Conservation (phyloP, 306 rosid genomes). For the Gastrolobium villosum region DNA sequence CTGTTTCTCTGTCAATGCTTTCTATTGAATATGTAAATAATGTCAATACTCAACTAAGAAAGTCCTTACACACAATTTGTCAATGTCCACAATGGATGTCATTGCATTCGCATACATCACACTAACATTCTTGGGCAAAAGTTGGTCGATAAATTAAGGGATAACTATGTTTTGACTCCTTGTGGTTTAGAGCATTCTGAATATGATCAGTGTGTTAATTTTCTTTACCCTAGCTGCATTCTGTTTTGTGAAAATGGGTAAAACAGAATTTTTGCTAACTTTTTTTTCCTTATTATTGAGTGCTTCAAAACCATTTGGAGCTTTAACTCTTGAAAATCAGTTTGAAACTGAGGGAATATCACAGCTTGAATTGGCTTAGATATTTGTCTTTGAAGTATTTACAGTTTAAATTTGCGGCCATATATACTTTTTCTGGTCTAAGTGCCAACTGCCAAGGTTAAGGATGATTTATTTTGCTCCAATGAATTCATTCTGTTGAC, state of each 20-base stretch:
- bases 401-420: conserved; percentile 18
- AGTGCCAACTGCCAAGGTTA: conserved; percentile 35
- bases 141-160: conserved; percentile 24
- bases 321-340: conserved; percentile 19
- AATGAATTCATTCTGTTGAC: conserved; percentile 33
- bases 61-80: neutral
- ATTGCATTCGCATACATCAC: conserved; percentile 17
- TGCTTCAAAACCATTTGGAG: conserved; percentile 29
- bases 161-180: conserved; percentile 21
- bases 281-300: conserved; percentile 22
- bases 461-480: conserved; percentile 32
- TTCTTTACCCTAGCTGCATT: conserved; percentile 24
- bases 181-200: conserved; percentile 3
- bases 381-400: conserved; percentile 25
- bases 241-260: conserved; percentile 21
- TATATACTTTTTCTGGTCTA: conserved; percentile 1
- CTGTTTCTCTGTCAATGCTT: conserved; percentile 22
- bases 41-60: neutral
- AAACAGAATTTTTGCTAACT: conserved; percentile 23
- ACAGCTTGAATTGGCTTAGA: conserved; percentile 18
- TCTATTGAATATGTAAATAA: conserved; percentile 13
- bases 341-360: conserved; percentile 30
- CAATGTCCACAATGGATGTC: neutral
- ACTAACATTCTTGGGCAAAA: conserved; percentile 33
- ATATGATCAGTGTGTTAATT: neutral